Evolutionary conservation across 2,329 filamentous ascomycete genomes (phyloP), one percentile per base, ranked within the genome.

Genomic region (Talaromyces sp.): DNA sequence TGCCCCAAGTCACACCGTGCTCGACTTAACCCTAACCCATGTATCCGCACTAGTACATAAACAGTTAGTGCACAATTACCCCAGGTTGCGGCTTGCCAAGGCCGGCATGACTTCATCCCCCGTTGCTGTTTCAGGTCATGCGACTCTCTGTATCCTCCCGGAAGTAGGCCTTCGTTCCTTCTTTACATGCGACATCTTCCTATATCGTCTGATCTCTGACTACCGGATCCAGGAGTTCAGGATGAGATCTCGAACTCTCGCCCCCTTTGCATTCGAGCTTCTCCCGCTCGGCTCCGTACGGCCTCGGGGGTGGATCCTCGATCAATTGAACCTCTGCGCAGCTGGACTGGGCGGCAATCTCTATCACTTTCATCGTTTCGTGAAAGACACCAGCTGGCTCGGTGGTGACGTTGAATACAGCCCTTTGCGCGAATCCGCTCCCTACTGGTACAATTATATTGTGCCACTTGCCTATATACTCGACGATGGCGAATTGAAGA

Each of bases 391-490:
- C 36, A 54, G 45, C 6, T 59, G 57, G 57, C 39, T 59, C 17
- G 57, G 46, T 22, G 57, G 57, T 9, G 25, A 59, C 25, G 31
- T 45, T 2, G 57, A 59, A 28, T 59, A 59, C 13, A 59, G 57
- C 15, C 45, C 57, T n/a, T 37, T 59, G 31, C 53, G 53, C 22
- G 57, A 59, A 33, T 59, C 57, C 7, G 57, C 57, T 13, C 57
- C 57, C 17, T 59, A 59, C 41, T 59, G 57, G 57, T 59, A 59
- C 45, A 59, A 59, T 33, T 59, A 59, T 15, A 56, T 59, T 13
- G 57, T 59, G 7, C 57, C 57, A 36, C 57, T 59, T 33, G 57
- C 57, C 37, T 59, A 59, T 52, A 22, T 59, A 17, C 53, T 59
- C 2, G 57, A 59, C 36, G 53, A 59, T 31, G 53, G 51, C 19